Percentiles rank a stretch among this genome's conserved stretches.
Conservation (phyloP, 345 rosid species). For the Sisymbrium altissimum region DNA sequence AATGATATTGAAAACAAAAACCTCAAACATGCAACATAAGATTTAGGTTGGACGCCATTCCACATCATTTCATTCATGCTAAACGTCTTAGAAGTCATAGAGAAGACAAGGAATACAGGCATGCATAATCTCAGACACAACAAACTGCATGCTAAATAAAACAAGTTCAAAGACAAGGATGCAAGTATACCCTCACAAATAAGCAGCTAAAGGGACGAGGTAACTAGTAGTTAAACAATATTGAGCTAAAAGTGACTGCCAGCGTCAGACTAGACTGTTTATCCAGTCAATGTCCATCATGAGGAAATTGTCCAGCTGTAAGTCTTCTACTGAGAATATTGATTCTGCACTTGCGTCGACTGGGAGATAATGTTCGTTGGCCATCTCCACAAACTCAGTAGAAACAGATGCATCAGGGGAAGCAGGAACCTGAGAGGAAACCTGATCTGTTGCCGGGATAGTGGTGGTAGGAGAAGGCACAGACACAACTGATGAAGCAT, state of each 20-base stretch:
- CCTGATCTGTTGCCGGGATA: conserved; percentile 14
- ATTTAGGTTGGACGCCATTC: conserved; percentile 15
- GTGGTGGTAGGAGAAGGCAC: conserved; percentile 23
- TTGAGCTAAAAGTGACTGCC: conserved; percentile 18
- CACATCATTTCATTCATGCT: conserved; percentile 14
- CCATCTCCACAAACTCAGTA: conserved; percentile 21
- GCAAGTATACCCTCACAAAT: conserved; percentile 16
- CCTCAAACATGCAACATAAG: conserved; percentile 8
- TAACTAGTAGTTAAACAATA: conserved; percentile 9
- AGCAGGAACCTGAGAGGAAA: conserved; percentile 20
- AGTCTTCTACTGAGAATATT: conserved; percentile 28
- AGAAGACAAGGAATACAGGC: neutral
- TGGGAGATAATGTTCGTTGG: conserved; percentile 26
- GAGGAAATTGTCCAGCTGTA: conserved; percentile 40
- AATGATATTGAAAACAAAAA: neutral
- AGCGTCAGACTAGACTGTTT: conserved; percentile 30
- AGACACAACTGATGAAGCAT: conserved; percentile 31
- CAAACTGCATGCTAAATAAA: conserved; percentile 13
- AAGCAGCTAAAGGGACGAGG: conserved; percentile 7
- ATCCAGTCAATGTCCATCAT: conserved; percentile 41
- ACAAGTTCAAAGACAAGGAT: conserved; percentile 23
- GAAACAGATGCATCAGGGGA: conserved; percentile 21
- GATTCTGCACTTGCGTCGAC: conserved; percentile 5
- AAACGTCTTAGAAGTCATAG: conserved; percentile 12
- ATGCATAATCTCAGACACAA: neutral